Evolutionary conservation across 352 stramenopile species (phyloP).

Genomic region (Plasmopara viticola): DNA sequence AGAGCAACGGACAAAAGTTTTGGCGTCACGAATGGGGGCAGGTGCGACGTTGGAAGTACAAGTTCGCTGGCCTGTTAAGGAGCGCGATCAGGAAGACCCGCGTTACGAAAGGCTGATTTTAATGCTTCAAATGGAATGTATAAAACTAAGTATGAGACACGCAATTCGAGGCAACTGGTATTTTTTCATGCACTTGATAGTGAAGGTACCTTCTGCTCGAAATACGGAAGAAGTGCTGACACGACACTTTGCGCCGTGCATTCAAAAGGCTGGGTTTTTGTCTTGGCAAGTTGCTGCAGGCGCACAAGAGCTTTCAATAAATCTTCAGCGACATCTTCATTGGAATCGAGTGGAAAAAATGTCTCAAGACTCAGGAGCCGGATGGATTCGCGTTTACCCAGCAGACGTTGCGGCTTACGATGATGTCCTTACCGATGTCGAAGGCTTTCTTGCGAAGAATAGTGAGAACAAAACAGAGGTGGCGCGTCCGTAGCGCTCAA

Average conservation of each 20-base stretch:
- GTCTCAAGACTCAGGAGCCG: conserved; percentile 75
- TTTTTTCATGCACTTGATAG: conserved; percentile 82
- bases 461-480: conserved; percentile 29
- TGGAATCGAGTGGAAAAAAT: conserved; percentile 87
- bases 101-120: conserved; percentile 81
- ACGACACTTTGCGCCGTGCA: conserved; percentile 67
- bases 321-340: conserved; percentile 79
- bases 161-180: conserved; percentile 72
- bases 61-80: conserved; percentile 81
- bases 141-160: conserved; percentile 59
- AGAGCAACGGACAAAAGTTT: conserved; percentile 73
- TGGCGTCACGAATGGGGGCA: conserved; percentile 79
- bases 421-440: conserved; percentile 69
- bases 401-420: conserved; percentile 65
- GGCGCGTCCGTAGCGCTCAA: conserved; percentile 14
- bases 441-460: conserved; percentile 59
- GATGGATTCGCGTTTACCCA: conserved; percentile 85
- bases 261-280: conserved; percentile 76
- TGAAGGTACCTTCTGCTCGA: conserved; percentile 46
- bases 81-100: conserved; percentile 82
- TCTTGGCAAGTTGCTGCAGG: conserved; percentile 81
- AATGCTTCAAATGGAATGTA: conserved; percentile 85
- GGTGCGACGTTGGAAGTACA: conserved; percentile 80
- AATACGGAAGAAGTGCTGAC: conserved; percentile 57
- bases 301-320: conserved; percentile 84